These are phyloP conservation scores for Suillus bovinus DNA, from an alignment of 768 basidiomycete species.

Conservation along the genomic window DNA sequence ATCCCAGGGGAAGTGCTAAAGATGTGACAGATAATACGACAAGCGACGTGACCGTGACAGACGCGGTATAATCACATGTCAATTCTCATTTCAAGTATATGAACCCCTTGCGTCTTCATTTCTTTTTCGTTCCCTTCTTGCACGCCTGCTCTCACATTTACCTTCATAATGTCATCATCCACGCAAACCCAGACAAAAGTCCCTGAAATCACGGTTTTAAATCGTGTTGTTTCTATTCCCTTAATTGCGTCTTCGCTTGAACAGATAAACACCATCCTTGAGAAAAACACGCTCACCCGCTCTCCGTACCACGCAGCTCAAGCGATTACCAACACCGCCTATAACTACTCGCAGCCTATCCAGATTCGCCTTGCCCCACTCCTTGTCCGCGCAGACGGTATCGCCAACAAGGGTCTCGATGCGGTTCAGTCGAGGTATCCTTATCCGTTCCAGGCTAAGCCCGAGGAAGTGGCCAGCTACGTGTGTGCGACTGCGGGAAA, in stretches of 20 bases:
- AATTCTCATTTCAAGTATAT: conserved; percentile 3
- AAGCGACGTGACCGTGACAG: conserved; percentile 1
- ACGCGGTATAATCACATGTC: conserved; percentile 9
- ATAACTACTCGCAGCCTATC: conserved; percentile 63
- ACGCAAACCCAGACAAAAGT: conserved; percentile 24
- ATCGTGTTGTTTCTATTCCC: conserved; percentile 72
- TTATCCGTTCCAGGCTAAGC: conserved; percentile 71
- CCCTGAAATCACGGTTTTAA: conserved; percentile 62
- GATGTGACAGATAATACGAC: not conserved
- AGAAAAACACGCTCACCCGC: conserved; percentile 59
- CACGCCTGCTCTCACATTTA: not conserved
- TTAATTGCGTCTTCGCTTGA: conserved; percentile 64
- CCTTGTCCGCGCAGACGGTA: conserved; percentile 60
- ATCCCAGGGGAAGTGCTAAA: not conserved
- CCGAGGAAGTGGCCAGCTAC: conserved; percentile 66
- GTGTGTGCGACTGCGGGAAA: conserved; percentile 62
- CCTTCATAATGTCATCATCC: conserved; percentile 37
- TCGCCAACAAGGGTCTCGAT: conserved; percentile 75
- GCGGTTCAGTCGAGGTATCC: conserved; percentile 72
- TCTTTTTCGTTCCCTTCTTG: not conserved
- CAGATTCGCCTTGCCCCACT: conserved; percentile 66
- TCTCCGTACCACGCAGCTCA: conserved; percentile 68
- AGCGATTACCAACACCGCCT: conserved; percentile 56
- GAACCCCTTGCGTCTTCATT: conserved; percentile 10
- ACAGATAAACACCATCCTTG: conserved; percentile 59